These are phyloP conservation scores for Penicillium verhagenii DNA, from an alignment of 495 filamentous ascomycete genomes.

Conservation along the genomic window DNA sequence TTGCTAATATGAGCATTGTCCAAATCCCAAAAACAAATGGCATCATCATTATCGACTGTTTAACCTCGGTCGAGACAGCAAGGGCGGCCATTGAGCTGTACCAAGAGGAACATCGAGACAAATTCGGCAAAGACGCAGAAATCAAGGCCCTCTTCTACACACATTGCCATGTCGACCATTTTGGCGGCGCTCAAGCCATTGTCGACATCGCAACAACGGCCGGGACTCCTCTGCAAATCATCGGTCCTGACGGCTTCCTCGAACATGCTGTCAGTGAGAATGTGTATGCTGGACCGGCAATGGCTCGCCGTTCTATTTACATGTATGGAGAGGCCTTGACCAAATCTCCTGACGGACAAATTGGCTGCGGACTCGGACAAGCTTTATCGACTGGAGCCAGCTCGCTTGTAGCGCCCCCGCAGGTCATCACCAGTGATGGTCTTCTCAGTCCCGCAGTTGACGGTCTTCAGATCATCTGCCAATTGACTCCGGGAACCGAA, in stretches of 20 bases:
- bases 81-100: not conserved
- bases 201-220: not conserved
- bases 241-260: constrained; percentile 24
- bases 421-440: not conserved
- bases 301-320: constrained; percentile 17
- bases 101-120: not conserved
- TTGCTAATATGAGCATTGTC: constrained; percentile 23
- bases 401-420: not conserved
- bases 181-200: constrained; percentile 17
- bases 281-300: constrained; percentile 18
- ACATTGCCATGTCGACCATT: constrained; percentile 28
- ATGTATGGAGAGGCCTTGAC: constrained; percentile 21
- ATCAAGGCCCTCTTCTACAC: constrained; percentile 20
- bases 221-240: constrained; percentile 12
- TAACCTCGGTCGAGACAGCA: not conserved
- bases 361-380: not conserved
- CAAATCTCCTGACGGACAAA: not conserved
- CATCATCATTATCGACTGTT: constrained; percentile 20
- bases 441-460: constrained; percentile 11
- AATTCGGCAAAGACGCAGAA: not conserved
- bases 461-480: constrained; percentile 19
- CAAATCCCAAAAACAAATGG: constrained; percentile 15
- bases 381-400: not conserved
- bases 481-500: constrained; percentile 24
- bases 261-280: constrained; percentile 23